These are phyloP conservation scores for Solanum chmielewskii DNA, from an alignment of 257 asterid genomes.

Conservation along the genomic window DNA sequence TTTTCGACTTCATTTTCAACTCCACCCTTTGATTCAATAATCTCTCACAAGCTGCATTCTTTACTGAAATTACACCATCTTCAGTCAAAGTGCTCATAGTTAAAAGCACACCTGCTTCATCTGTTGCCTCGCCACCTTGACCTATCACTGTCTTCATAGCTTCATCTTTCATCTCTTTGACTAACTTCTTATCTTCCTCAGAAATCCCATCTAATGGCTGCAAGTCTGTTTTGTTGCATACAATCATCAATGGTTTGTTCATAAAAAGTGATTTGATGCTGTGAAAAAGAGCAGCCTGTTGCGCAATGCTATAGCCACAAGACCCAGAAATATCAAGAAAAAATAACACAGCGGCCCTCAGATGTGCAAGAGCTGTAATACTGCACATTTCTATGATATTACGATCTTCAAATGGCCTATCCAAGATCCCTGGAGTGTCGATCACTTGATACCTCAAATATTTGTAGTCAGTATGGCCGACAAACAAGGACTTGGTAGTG, in stretches of 20 bases:
- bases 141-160: conserved; percentile 88
- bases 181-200: conserved; percentile 74
- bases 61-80: conserved; percentile 84
- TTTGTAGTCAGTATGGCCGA: conserved; percentile 90
- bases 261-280: conserved; percentile 88
- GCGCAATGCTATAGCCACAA: conserved; percentile 87
- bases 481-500: conserved; percentile 90
- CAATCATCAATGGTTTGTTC: conserved; percentile 83
- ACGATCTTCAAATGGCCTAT: conserved; percentile 94
- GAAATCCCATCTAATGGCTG: conserved; percentile 74
- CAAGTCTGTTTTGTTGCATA: conserved; percentile 90
- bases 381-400: conserved; percentile 99
- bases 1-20: conserved; percentile 81
- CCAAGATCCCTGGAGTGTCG: conserved; percentile 95
- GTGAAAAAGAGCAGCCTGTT: conserved; percentile 92
- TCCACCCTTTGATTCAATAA: conserved; percentile 87
- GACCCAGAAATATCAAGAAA: conserved; percentile 94
- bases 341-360: conserved; percentile 87
- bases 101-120: conserved; percentile 56
- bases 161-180: conserved; percentile 80
- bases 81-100: conserved; percentile 91
- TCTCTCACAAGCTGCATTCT: conserved; percentile 92
- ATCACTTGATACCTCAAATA: conserved; percentile 91
- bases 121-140: conserved; percentile 75
- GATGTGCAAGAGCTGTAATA: conserved; percentile 91